A percentile compares a stretch with the other conserved stretches of the same genome.
Conservation (phyloP, 331 rosid species). For the Acacia pycnantha region DNA sequence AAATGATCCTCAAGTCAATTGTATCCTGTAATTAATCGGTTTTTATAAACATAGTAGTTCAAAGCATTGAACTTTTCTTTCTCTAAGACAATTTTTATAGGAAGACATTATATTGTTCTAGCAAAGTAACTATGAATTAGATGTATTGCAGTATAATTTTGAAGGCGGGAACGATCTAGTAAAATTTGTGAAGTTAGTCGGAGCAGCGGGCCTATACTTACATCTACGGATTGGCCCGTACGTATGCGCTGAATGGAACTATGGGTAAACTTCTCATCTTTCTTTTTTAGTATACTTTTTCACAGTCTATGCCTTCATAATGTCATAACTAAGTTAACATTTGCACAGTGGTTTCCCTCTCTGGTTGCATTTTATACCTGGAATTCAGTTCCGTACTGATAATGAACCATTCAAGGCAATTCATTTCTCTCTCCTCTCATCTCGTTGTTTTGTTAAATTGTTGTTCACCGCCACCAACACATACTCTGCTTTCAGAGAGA, state of each 20-base stretch:
- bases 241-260: conserved; percentile 98
- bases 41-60: conserved; percentile 3
- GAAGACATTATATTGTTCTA: no score
- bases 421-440: conserved; percentile 4
- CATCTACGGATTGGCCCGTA: conserved; percentile 96
- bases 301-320: neutral
- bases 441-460: neutral
- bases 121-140: neutral
- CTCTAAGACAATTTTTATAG: no score
- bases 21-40: neutral
- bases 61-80: neutral
- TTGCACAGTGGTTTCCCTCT: conserved; percentile 86
- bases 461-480: neutral
- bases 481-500: conserved; percentile 57
- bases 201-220: conserved; percentile 75
- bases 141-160: conserved; percentile 63
- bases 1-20: no score
- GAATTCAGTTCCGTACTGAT: conserved; percentile 78
- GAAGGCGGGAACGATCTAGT: conserved; percentile 79
- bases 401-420: conserved; percentile 82
- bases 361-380: conserved; percentile 90
- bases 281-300: neutral
- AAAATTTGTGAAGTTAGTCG: conserved; percentile 74
- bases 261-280: conserved; percentile 56
- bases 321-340: conserved; percentile 4